Conservation (phyloP, 75 land plant species). For the Adiantum capillusveneris region DNA sequence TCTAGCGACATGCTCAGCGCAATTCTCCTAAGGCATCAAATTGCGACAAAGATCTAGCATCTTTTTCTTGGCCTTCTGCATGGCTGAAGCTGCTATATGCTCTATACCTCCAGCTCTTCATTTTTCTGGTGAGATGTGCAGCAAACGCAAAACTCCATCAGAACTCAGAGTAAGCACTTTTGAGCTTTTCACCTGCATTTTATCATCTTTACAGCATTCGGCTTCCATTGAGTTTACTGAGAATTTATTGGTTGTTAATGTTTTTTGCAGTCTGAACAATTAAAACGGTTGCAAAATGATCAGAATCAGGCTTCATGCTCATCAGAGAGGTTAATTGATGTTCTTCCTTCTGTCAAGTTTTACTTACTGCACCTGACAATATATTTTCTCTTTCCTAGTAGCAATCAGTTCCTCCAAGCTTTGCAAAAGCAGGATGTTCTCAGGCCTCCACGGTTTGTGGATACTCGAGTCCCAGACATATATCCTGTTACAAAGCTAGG, state of each 20-base stretch:
- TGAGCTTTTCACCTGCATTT: neutral
- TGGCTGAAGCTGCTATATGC: constrained; percentile 5
- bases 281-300: constrained; percentile 17
- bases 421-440: constrained; percentile 16
- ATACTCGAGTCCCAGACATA: constrained; percentile 42
- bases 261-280: constrained; percentile 27
- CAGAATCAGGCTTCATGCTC: constrained; percentile 4
- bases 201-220: too few relatives aligned
- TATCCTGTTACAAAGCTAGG: constrained; percentile 44
- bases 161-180: constrained; percentile 10
- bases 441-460: constrained; percentile 40
- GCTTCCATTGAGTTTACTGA: too few relatives aligned
- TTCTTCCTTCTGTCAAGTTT: constrained; percentile 4
- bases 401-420: neutral
- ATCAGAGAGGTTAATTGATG: neutral
- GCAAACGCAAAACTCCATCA: constrained; percentile 14
- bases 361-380: neutral
- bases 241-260: too few relatives aligned
- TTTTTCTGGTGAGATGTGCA: neutral
- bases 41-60: too few relatives aligned
- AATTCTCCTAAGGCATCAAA: too few relatives aligned
- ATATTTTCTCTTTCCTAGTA: neutral
- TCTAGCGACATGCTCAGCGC: too few relatives aligned
- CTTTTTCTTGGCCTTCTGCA: too few relatives aligned
- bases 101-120: neutral